Base-by-base conservation (phyloP, 768 basidiomycete species). In the Neoboletus magnificus region DNA sequence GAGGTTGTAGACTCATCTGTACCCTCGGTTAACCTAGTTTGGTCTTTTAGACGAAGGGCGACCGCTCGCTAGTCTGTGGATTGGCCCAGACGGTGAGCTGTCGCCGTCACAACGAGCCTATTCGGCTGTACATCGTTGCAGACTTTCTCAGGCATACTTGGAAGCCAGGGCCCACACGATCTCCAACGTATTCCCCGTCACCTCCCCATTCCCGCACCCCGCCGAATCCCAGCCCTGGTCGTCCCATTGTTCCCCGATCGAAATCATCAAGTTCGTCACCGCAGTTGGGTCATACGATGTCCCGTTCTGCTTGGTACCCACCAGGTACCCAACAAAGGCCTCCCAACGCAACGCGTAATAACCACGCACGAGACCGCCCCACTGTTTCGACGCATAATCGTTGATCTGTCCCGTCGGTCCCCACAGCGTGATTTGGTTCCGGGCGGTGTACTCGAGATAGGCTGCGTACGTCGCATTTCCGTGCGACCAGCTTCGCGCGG, bases 351-450 rank as follows among this genome's bases (percentile, higher is more conserved):
- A 35, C 0, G 37, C 54, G 59, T 77, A 77, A 62, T 77, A 77
- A 5, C 60, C 63, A 13, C 67, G 62, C 33, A 77, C 70, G 46
- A 77, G 68, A 4, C 76, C 75, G 1, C 68, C 71, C 75, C 75
- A 76, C 57, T 73, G 72, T 52, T 77, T 77, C n/a, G 75, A 75
- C 22, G 75, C 76, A 46, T 77, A 77, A 55, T 76, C 76, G 51
- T 72, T 69, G 68, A 73, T 74, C 64, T 77, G 61, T 16, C 76
- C 74, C 18, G 64, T 66, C 4, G 74, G 75, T 23, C 76, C 76
- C 75, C 76, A 77, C 27, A 77, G 72, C 30, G 75, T 77, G 59
- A 77, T 68, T 62, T 77, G 76, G 58, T 76, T 77, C 22, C 74
- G 64, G 18, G 76, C 73, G 45, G 71, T 66, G 52, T 74, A 75